phyloP scores from a whole-genome alignment of 495 filamentous ascomycete genomes.

The Aspergillus baeticus region DNA sequence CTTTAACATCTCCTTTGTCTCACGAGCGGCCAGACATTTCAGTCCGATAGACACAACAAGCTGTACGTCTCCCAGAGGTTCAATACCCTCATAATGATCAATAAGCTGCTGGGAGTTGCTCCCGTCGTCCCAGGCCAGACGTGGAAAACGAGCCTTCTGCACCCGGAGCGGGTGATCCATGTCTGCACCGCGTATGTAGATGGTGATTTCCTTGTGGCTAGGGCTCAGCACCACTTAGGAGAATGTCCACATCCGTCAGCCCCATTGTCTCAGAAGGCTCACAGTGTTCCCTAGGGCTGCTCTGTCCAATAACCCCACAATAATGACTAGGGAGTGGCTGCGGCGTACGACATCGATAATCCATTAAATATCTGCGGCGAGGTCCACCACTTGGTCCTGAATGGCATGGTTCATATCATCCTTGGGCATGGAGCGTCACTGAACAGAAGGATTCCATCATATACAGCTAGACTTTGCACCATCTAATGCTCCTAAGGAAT shows the following conservation, averaged over 20 bases:
- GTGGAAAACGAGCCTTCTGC: not conserved
- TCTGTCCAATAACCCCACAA: not conserved
- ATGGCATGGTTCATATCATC: too few species aligned
- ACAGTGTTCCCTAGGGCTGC: not conserved
- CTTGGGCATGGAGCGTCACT: not conserved
- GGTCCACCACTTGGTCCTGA: not conserved
- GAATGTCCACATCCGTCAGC: not conserved
- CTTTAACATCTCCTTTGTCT: not conserved
- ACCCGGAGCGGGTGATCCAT: not conserved
- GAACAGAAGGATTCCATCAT: not conserved
- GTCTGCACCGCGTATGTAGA: not conserved
- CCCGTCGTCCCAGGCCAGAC: not conserved
- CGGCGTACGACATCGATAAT: not conserved
- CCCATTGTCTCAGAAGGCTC: not conserved
- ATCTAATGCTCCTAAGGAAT: not conserved
- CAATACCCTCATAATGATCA: not conserved
- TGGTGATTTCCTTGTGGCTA: not conserved
- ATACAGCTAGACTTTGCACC: not conserved
- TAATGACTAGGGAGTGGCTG: not conserved
- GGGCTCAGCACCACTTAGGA: not conserved
- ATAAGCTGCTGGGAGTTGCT: not conserved
- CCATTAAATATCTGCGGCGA: not conserved
- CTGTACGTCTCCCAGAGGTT: not conserved
- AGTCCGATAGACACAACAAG: not conserved
- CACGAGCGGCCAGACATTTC: not conserved